These are phyloP conservation scores for Colletotrichum salicis DNA, from an alignment of 2,329 filamentous ascomycete genomes.

Conservation along the genomic window DNA sequence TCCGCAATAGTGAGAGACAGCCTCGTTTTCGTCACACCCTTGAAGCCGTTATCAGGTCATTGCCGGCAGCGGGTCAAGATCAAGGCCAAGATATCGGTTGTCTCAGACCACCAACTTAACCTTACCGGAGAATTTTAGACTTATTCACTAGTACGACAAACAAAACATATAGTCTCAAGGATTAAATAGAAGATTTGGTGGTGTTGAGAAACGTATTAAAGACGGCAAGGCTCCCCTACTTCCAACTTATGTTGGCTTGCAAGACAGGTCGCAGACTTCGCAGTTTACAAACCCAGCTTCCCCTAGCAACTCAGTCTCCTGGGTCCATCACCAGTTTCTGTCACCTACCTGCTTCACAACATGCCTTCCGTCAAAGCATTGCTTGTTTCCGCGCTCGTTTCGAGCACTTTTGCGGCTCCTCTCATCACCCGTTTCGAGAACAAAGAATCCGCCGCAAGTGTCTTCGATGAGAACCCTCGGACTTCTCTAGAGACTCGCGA, in stretches of 20 bases:
- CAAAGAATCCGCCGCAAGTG: neutral
- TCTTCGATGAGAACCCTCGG: neutral
- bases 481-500: neutral
- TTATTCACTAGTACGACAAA: neutral
- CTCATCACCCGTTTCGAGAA: neutral
- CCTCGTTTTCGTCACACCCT: neutral
- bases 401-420: neutral
- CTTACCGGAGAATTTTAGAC: slow-evolving; percentile 1
- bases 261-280: neutral
- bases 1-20: neutral
- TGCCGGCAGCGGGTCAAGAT: neutral
- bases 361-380: slow-evolving; percentile 14
- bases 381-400: neutral
- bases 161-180: neutral
- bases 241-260: too few species aligned
- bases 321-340: neutral
- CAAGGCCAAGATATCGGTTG: neutral
- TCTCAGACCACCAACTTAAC: slow-evolving; percentile 21
- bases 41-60: neutral
- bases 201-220: slow-evolving; percentile 3
- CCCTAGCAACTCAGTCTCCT: too few species aligned
- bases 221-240: neutral
- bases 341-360: neutral
- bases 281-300: neutral
- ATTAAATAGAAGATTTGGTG: neutral